A percentile compares a stretch with the other conserved stretches of the same genome.
phyloP scores from a whole-genome alignment of 2,329 filamentous ascomycete genomes.

The Fusarium subglutinans region DNA sequence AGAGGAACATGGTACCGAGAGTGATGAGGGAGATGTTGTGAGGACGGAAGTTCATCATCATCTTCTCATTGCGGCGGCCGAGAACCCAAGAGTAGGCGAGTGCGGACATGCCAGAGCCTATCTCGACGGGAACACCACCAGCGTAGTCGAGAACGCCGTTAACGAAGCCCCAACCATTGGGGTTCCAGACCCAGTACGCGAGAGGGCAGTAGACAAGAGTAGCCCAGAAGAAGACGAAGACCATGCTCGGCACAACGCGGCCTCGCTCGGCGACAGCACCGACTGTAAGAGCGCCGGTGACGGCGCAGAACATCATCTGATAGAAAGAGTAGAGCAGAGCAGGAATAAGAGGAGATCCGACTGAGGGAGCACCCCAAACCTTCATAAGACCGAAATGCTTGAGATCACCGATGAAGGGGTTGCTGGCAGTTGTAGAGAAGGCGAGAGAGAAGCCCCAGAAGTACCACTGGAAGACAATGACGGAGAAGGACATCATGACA shows the following conservation, averaged over 20 bases:
- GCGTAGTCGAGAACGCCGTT: constrained; percentile 97
- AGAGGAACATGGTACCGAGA: constrained; percentile 92
- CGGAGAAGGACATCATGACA: constrained; percentile 90
- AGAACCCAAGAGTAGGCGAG: constrained; percentile 96
- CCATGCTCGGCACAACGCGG: constrained; percentile 90
- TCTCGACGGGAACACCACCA: constrained; percentile 96
- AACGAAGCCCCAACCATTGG: constrained; percentile 90
- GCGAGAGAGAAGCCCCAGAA: constrained; percentile 99
- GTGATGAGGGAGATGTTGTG: constrained; percentile 99
- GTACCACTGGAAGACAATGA: constrained; percentile 98
- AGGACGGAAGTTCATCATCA: constrained; percentile 99
- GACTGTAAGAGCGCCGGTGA: constrained; percentile 90
- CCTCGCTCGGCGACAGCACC: constrained; percentile 95
- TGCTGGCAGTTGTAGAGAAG: constrained; percentile 83
- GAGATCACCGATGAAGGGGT: constrained; percentile 91
- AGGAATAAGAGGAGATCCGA: constrained; percentile 87
- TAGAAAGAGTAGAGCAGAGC: constrained; percentile 95
- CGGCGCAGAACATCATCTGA: constrained; percentile 98
- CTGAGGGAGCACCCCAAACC: constrained; percentile 84
- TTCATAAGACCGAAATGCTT: constrained; percentile 89
- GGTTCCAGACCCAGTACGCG: constrained; percentile 96
- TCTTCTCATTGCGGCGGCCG: constrained; percentile 95
- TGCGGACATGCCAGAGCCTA: constrained; percentile 90
- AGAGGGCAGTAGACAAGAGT: constrained; percentile 97
- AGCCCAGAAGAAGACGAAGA: constrained; percentile 96